Percentiles rank a stretch among this genome's conserved stretches.
These are phyloP conservation scores for Claviceps paspali DNA, from an alignment of 2,329 filamentous ascomycete species.

Conservation along the genomic window DNA sequence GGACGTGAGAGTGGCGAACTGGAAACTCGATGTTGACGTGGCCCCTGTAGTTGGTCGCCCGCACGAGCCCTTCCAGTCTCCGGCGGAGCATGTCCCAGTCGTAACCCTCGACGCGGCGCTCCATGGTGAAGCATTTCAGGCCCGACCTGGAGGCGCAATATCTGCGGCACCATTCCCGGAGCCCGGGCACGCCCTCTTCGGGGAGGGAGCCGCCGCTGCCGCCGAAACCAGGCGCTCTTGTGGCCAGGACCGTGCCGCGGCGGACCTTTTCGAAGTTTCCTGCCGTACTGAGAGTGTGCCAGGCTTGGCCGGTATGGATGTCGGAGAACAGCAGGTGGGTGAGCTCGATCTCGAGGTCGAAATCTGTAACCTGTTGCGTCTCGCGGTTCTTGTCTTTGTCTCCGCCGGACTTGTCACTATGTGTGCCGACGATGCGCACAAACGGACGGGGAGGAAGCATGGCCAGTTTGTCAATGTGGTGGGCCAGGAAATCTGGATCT, in stretches of 20 bases:
- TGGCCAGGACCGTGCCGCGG: conserved; percentile 47
- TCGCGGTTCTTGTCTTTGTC: conserved; percentile 24
- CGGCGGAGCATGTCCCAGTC: conserved; percentile 37
- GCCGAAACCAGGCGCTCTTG: conserved; percentile 30
- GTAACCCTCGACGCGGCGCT: conserved; percentile 41
- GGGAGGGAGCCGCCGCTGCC: conserved; percentile 11
- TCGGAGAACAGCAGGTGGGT: conserved; percentile 40
- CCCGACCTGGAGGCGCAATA: conserved; percentile 44
- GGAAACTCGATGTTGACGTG: conserved; percentile 44
- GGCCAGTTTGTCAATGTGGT: conserved; percentile 28
- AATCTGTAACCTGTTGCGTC: conserved; percentile 39
- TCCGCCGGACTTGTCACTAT: conserved; percentile 14
- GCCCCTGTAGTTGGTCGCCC: conserved; percentile 53
- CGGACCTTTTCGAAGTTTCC: conserved; percentile 44
- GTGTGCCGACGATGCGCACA: conserved; percentile 37
- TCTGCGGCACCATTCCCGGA: conserved; percentile 49
- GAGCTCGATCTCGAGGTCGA: conserved; percentile 42
- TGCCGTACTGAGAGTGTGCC: conserved; percentile 32
- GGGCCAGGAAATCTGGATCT: conserved; percentile 27
- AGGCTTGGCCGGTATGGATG: conserved; percentile 22
- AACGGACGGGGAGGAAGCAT: conserved; percentile 35
- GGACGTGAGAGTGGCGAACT: conserved; percentile 36
- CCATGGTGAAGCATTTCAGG: conserved; percentile 41
- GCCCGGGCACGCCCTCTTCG: conserved; percentile 17
- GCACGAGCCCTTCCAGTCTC: conserved; percentile 40